Conservation (phyloP, 108 stramenopile species). For the Nitzschia palea region DNA sequence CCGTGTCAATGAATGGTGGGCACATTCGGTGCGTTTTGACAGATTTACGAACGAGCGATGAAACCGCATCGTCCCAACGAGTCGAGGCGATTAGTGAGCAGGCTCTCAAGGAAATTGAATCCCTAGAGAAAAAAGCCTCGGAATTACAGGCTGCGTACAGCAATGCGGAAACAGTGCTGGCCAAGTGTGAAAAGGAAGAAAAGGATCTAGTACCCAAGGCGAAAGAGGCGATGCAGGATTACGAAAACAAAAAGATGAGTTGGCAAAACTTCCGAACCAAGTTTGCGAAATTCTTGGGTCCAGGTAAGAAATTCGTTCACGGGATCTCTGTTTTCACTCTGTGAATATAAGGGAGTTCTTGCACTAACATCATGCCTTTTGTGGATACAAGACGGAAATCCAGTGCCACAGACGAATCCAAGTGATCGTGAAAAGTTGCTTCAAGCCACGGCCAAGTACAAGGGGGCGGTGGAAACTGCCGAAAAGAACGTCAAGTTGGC, state of each 20-base stretch:
- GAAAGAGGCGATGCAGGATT: constrained; percentile 35
- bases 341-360: not conserved
- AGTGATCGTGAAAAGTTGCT: constrained; percentile 38
- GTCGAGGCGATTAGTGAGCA: constrained; percentile 39
- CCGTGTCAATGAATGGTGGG: constrained; percentile 45
- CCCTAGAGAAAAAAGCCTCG: constrained; percentile 30
- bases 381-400: constrained; percentile 32
- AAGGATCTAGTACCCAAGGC: constrained; percentile 20
- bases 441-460: constrained; percentile 21
- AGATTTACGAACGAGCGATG: constrained; percentile 64
- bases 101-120: constrained; percentile 22
- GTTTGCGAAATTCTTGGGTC: constrained; percentile 38
- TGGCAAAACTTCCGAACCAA: constrained; percentile 39
- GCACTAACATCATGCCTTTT: not conserved
- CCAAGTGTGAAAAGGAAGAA: constrained; percentile 26
- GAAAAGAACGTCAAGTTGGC: constrained; percentile 23
- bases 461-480: constrained; percentile 26
- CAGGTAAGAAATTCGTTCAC: constrained; percentile 29
- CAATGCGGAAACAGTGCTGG: constrained; percentile 24
- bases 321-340: not conserved
- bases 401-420: constrained; percentile 28
- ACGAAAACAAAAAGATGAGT: constrained; percentile 14
- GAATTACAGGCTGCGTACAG: constrained; percentile 1
- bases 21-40: constrained; percentile 67
- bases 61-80: constrained; percentile 54